Conservation (phyloP, 371 early-diverging fungal species). For the Mortierella sp. region DNA sequence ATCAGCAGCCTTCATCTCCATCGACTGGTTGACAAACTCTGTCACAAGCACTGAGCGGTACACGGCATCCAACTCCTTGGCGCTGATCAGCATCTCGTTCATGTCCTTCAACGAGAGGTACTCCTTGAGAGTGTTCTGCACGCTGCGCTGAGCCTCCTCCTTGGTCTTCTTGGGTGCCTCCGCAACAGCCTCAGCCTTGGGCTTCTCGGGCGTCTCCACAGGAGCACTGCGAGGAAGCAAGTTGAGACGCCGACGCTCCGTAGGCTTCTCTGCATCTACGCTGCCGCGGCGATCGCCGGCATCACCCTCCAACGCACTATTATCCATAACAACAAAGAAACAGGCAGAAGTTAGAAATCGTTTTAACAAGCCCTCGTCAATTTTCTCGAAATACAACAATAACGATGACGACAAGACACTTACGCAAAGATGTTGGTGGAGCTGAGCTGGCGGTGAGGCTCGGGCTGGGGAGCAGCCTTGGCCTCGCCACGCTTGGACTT, state of each 20-base stretch:
- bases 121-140: slow-evolving; percentile 78
- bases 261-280: slow-evolving; percentile 59
- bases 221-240: slow-evolving; percentile 60
- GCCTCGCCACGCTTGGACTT: slow-evolving; percentile 60
- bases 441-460: slow-evolving; percentile 42
- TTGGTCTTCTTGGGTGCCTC: slow-evolving; percentile 65
- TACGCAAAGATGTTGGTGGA: slow-evolving; percentile 55
- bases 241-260: slow-evolving; percentile 60
- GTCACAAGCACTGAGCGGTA: slow-evolving; percentile 65
- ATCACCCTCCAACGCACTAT: slow-evolving; percentile 65
- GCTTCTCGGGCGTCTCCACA: slow-evolving; percentile 30
- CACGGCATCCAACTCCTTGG: slow-evolving; percentile 76
- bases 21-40: slow-evolving; percentile 62
- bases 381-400: neutral
- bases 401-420: slow-evolving; percentile 5
- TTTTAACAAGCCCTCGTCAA: neutral
- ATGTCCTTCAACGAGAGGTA: slow-evolving; percentile 72
- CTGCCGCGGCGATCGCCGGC: slow-evolving; percentile 49
- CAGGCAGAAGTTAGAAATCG: neutral
- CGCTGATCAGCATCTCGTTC: slow-evolving; percentile 70
- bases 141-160: slow-evolving; percentile 71
- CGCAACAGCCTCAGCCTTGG: slow-evolving; percentile 30
- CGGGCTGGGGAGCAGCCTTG: slow-evolving; percentile 55
- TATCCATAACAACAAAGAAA: neutral
- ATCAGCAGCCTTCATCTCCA: slow-evolving; percentile 72